Conservation (phyloP, 352 stramenopile species). For the Pythium dissimile region DNA sequence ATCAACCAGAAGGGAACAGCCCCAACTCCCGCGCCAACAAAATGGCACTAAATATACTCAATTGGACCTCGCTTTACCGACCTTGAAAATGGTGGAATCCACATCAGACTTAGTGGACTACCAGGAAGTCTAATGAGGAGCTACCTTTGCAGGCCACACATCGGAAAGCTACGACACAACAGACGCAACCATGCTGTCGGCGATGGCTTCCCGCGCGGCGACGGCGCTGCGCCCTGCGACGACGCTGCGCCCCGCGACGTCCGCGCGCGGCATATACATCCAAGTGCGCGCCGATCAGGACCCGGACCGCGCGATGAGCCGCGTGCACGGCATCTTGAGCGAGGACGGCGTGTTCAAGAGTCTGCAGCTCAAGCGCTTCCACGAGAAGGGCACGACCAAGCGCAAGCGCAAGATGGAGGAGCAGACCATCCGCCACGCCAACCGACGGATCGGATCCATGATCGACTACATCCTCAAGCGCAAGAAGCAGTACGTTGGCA, state of each 20-base stretch:
- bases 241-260: conserved; percentile 2
- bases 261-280: conserved; percentile 47
- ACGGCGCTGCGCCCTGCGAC: neutral
- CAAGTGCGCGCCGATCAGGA: conserved; percentile 51
- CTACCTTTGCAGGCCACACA: neutral
- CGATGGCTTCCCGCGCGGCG: conserved; percentile 16
- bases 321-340: conserved; percentile 68
- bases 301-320: conserved; percentile 41
- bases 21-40: too few relatives aligned
- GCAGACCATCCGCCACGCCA: conserved; percentile 74
- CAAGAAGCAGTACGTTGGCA: conserved; percentile 76
- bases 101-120: too few relatives aligned
- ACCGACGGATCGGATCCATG: conserved; percentile 78
- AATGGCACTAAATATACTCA: too few relatives aligned
- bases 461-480: conserved; percentile 81
- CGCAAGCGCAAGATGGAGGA: conserved; percentile 80
- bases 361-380: conserved; percentile 64
- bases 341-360: conserved; percentile 76
- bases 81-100: too few relatives aligned
- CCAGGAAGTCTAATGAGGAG: conserved; percentile 12
- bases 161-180: conserved; percentile 1
- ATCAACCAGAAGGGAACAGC: too few relatives aligned
- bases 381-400: conserved; percentile 84
- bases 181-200: conserved; percentile 14
- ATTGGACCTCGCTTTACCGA: too few relatives aligned